Conservation (phyloP, 2,329 filamentous ascomycete genomes). For the Colletotrichum sp. region DNA sequence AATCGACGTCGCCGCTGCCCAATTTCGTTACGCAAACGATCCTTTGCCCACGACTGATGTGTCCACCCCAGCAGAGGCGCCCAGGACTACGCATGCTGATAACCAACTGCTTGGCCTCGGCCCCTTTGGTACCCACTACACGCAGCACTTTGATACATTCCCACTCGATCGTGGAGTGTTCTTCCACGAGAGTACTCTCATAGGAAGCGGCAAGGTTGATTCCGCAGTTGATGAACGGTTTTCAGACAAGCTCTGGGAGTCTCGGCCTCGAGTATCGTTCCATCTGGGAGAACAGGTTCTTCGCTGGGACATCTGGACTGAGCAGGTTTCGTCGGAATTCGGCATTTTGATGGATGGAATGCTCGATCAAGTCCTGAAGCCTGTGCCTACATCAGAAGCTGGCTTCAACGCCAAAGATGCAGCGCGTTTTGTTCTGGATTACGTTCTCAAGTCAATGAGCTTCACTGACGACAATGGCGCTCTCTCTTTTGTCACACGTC, state of each 20-base stretch:
- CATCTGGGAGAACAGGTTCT: conserved; percentile 54
- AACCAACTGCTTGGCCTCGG: conserved; percentile 49
- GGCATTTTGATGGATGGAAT: conserved; percentile 67
- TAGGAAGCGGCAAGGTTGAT: conserved; percentile 59
- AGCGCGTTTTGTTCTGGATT: conserved; percentile 51
- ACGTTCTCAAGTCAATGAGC: conserved; percentile 48
- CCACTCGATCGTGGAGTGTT: conserved; percentile 60
- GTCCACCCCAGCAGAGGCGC: conserved; percentile 7
- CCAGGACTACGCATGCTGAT: background rate
- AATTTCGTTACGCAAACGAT: conserved; percentile 59
- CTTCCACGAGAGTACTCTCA: conserved; percentile 64
- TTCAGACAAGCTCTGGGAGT: conserved; percentile 30
- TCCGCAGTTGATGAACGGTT: conserved; percentile 38
- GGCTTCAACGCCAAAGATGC: conserved; percentile 22
- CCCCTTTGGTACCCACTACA: conserved; percentile 66
- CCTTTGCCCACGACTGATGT: conserved; percentile 41
- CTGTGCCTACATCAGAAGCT: background rate
- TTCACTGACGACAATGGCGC: conserved; percentile 38
- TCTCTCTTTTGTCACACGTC: conserved; percentile 48
- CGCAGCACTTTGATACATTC: conserved; percentile 67
- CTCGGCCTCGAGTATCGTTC: conserved; percentile 43
- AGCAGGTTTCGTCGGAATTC: conserved; percentile 64
- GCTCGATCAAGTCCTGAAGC: conserved; percentile 44
- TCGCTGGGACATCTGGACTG: conserved; percentile 63
- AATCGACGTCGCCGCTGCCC: conserved; percentile 56